Evolutionary conservation across 306 rosid genomes (phyloP), one percentile per base, ranked within the genome.

Genomic region (Notholithocarpus densiflorus): DNA sequence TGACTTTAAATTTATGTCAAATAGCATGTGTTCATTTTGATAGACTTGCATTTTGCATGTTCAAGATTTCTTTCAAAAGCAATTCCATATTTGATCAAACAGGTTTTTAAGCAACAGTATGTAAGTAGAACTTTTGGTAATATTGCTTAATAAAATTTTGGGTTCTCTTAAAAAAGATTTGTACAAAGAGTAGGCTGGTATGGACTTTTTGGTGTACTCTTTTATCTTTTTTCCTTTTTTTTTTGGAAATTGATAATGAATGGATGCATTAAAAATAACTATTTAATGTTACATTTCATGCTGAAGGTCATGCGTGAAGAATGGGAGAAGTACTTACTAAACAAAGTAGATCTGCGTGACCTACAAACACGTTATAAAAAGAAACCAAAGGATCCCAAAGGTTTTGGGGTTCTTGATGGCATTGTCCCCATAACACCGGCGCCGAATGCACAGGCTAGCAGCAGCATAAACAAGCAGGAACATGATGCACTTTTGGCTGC

Each of bases 341-440:
- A 89, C 84, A 95, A 95, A 88, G 92, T 90, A 71, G 90, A 92
- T 84, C 84, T 95, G 72, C 92, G 94, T 76, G 97, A 91, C 54
- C 74, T 91, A 56, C 88, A 81, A 32, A 85, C 86, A 72, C 84
- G 82, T 15, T 88, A 82, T 81, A 95, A 91, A 83, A 95, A 92
- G 86, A 95, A 95, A 86, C 87, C 90, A 20, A 92, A 89, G 85
- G 87, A 89, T 75, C 92, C 95, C 75, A 92, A 95, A 86, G 98
- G 98, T 82, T 95, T 92, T 90, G 98, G 98, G 80, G 81, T 95
- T 86, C 98, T 95, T 76, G 89, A 95, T 84, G 98, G 98, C 70
- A 92, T 91, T 78, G 86, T 92, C 75, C 93, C 93, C 19, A 75
- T 90, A 75, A 48, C 90, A 65, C 88, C 89, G 34, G 90, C 64